These are phyloP conservation scores for Catharanthus roseus DNA, from an alignment of 257 asterid species.

Conservation along the genomic window DNA sequence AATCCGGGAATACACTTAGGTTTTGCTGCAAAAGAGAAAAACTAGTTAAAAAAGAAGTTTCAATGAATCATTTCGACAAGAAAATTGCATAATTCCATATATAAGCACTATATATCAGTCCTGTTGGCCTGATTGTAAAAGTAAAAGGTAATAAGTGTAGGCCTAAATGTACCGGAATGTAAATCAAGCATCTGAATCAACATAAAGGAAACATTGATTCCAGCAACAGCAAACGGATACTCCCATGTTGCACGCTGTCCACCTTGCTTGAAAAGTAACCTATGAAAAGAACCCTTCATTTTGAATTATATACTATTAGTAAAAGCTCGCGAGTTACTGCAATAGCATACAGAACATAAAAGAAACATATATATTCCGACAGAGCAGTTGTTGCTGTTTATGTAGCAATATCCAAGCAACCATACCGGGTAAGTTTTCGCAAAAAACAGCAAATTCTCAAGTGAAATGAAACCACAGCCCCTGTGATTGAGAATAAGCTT, in stretches of 20 bases:
- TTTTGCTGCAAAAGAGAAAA: conserved; percentile 48
- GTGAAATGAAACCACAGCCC: conserved; percentile 92
- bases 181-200: conserved; percentile 89
- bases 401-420: conserved; percentile 29
- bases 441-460: conserved; percentile 83
- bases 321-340: conserved; percentile 19
- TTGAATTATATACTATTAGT: conserved; percentile 55
- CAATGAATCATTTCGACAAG: not conserved
- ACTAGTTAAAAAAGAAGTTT: not conserved
- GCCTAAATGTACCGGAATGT: conserved; percentile 46
- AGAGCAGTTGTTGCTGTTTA: conserved; percentile 15
- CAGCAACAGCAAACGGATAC: conserved; percentile 95
- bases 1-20: conserved; percentile 76
- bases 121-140: too few relatives aligned
- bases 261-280: conserved; percentile 70
- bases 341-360: not conserved
- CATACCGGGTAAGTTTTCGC: conserved; percentile 81
- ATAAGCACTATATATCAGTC: not conserved
- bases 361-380: conserved; percentile 6
- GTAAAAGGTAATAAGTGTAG: not conserved
- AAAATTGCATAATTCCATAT: not conserved
- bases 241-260: conserved; percentile 87
- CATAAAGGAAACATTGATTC: conserved; percentile 80
- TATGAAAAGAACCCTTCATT: conserved; percentile 75
- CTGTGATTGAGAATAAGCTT: conserved; percentile 27